Percentiles rank a stretch among this genome's conserved stretches.
These are phyloP conservation scores for Geotrichum aggregatum DNA, from an alignment of 1,139 yeast species.

Conservation along the genomic window DNA sequence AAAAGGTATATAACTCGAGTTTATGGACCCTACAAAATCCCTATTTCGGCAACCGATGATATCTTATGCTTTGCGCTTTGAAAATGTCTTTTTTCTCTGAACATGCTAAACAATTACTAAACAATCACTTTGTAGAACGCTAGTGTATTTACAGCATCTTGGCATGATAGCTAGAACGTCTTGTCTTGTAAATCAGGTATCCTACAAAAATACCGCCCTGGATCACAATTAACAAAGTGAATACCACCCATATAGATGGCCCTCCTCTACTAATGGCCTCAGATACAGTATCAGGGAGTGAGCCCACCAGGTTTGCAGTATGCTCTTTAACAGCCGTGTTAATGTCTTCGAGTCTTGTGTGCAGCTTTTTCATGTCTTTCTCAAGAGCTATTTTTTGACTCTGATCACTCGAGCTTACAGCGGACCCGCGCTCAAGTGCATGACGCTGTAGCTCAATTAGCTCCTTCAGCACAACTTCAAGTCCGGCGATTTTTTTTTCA, in stretches of 20 bases:
- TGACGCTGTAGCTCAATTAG: constrained; percentile 18
- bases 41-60: no score
- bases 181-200: constrained; percentile 32
- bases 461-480: constrained; percentile 15
- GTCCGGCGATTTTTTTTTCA: constrained; percentile 11
- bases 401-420: constrained; percentile 7
- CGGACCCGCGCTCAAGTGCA: constrained; percentile 16
- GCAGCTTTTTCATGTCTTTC: constrained; percentile 27
- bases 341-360: constrained; percentile 27
- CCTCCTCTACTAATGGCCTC: constrained; percentile 33
- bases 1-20: no score
- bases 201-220: constrained; percentile 32
- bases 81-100: no score
- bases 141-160: constrained; percentile 28
- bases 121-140: not conserved
- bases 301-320: constrained; percentile 28
- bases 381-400: constrained; percentile 24
- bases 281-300: constrained; percentile 32
- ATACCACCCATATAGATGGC: constrained; percentile 32
- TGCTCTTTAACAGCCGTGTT: constrained; percentile 30
- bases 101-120: no score
- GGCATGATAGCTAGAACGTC: constrained; percentile 32
- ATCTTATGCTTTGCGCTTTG: no score
- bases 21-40: no score
- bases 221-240: constrained; percentile 30